Evolutionary conservation across 306 rosid genomes (phyloP), one percentile per base, ranked within the genome.

Genomic region (Trifolium repens): DNA sequence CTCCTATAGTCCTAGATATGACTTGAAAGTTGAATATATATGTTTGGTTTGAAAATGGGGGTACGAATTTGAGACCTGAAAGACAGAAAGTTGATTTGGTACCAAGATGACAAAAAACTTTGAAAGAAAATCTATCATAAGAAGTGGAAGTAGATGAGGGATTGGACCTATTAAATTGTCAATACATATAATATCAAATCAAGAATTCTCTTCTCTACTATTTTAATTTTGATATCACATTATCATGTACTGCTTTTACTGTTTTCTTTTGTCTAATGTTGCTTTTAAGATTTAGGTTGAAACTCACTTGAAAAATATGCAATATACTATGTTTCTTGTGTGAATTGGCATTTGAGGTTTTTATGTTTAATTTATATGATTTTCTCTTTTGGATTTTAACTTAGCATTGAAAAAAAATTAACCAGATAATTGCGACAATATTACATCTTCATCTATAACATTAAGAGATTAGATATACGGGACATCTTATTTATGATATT

Each of bases 81-180:
- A 70, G 55, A 70, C 75, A 74, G 22, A 44, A 49, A 44, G 71
- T 7, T 64, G 57, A 83, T 44, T 64, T 6, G 78, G 72, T 83
- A 19, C 80, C 69, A 62, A 83, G 17, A 62, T 63, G 86, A 83
- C 81, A 79, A 83, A 83, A 70, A 79, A 79, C 83, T 79, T 83
- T 65, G 68, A 71, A 34, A 7, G 30, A 54, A 69, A 74, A 83
- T 74, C 74, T 46, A 79, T 47, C 12, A 59, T 80, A 67, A 74
- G 47, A 81, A 67, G 68, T 61, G 72, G 78, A 74, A 64, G 65
- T 47, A 63, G 42, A 39, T 39, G 42, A 50, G 77, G 76, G 79
- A 49, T 50, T 59, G 69, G 72, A 60, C 62, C 64, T 67, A 59
- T 64, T 40, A 24, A 9, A 44, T 63, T 62, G 47, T 63, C 34